Conservation (phyloP, 2,329 filamentous ascomycete species). For the Hymenoscyphus repandus region DNA sequence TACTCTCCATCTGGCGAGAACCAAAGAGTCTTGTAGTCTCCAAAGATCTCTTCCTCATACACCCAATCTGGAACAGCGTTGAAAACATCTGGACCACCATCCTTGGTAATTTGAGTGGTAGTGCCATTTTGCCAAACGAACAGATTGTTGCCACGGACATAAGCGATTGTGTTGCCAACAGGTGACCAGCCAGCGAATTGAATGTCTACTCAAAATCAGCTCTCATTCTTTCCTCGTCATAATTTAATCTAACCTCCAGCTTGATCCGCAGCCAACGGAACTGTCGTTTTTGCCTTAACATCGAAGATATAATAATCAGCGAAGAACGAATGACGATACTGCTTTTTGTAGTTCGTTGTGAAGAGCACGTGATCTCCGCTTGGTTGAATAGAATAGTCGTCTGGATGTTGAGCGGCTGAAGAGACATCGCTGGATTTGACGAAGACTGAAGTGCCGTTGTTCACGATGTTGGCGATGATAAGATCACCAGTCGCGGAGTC, state of each 20-base stretch:
- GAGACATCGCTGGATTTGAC: constrained; percentile 54
- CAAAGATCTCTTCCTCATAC: constrained; percentile 55
- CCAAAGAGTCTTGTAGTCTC: constrained; percentile 47
- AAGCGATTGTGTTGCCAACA: constrained; percentile 53
- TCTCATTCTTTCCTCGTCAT: neutral
- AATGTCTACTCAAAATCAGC: constrained; percentile 34
- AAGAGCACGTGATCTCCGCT: constrained; percentile 56
- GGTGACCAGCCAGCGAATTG: constrained; percentile 62
- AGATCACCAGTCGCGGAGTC: constrained; percentile 44
- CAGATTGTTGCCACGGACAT: constrained; percentile 62
- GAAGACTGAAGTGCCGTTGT: constrained; percentile 50
- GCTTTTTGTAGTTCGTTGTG: constrained; percentile 61
- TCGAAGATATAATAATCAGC: constrained; percentile 62
- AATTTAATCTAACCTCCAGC: constrained; percentile 7
- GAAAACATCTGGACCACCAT: constrained; percentile 58
- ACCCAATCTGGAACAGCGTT: constrained; percentile 62
- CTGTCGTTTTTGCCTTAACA: constrained; percentile 48
- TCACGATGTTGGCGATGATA: constrained; percentile 56
- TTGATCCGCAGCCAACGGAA: constrained; percentile 53
- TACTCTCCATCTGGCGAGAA: constrained; percentile 51
- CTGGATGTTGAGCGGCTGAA: constrained; percentile 35
- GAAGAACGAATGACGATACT: constrained; percentile 64
- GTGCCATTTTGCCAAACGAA: constrained; percentile 52
- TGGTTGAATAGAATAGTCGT: constrained; percentile 56
- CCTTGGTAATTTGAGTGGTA: constrained; percentile 45